Conservation (phyloP, 2,329 filamentous ascomycete species). For the Gnomoniopsis sp. region DNA sequence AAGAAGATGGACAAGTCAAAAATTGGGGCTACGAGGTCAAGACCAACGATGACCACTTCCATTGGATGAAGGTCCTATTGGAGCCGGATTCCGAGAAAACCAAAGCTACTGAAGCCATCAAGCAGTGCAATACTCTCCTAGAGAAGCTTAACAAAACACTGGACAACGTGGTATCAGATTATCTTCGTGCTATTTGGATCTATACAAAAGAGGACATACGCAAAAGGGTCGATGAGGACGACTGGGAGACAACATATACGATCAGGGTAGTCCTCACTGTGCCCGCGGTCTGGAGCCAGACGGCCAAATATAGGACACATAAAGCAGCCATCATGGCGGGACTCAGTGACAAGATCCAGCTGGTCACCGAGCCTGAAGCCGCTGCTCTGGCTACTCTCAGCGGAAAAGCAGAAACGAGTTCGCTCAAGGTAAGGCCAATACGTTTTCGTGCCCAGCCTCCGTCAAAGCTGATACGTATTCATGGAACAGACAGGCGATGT, state of each 20-base stretch:
- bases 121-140: neutral
- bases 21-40: neutral
- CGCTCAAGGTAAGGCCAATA: neutral
- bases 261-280: neutral
- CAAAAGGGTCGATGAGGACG: neutral
- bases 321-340: neutral
- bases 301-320: neutral
- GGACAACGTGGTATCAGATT: neutral
- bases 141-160: neutral
- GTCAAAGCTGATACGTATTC: too few relatives aligned
- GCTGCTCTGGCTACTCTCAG: neutral
- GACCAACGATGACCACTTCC: neutral
- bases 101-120: neutral
- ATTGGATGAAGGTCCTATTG: neutral
- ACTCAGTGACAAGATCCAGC: neutral
- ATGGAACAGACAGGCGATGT: constrained; percentile 21
- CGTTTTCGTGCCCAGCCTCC: too few relatives aligned
- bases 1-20: neutral
- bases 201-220: neutral
- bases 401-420: neutral
- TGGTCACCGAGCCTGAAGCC: neutral
- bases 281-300: neutral
- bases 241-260: neutral
- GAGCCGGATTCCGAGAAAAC: neutral
- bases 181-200: neutral